A percentile compares a stretch with the other conserved stretches of the same genome.
phyloP scores from a whole-genome alignment of 345 rosid species.

The Brassica rapa region DNA sequence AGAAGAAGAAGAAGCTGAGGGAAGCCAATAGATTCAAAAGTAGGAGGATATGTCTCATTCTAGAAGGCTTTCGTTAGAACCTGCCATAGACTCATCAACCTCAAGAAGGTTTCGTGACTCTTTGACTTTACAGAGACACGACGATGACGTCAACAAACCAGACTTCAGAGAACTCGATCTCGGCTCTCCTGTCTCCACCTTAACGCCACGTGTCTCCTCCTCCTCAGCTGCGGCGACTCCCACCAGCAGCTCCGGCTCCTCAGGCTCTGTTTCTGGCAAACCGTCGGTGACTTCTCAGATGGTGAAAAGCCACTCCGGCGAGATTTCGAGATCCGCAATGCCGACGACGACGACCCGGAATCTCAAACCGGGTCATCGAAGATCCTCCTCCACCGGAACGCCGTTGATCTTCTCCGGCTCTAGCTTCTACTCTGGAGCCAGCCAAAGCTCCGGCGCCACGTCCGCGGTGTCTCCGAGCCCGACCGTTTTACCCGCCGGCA shows the following conservation, averaged over 20 bases:
- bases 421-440: slow-evolving; percentile 43
- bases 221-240: slow-evolving; percentile 36
- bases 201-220: slow-evolving; percentile 48
- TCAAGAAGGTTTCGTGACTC: slow-evolving; percentile 57
- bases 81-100: slow-evolving; percentile 49
- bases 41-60: slow-evolving; percentile 53
- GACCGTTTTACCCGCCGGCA: slow-evolving; percentile 63
- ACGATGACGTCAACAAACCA: slow-evolving; percentile 62
- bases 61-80: slow-evolving; percentile 43
- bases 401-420: slow-evolving; percentile 76
- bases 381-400: slow-evolving; percentile 77
- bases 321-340: slow-evolving; percentile 52
- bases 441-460: slow-evolving; percentile 29
- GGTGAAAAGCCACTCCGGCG: slow-evolving; percentile 59
- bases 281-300: slow-evolving; percentile 40
- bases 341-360: slow-evolving; percentile 24
- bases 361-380: slow-evolving; percentile 59
- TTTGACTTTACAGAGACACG: slow-evolving; percentile 20
- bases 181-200: slow-evolving; percentile 87
- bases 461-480: slow-evolving; percentile 48
- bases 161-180: slow-evolving; percentile 92
- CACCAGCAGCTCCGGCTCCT: slow-evolving; percentile 40
- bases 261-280: slow-evolving; percentile 37
- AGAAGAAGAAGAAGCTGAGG: slow-evolving; percentile 2
- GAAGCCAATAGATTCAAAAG: slow-evolving; percentile 23